Percentiles rank a stretch among this genome's conserved stretches.
Evolutionary conservation across 2,329 filamentous ascomycete species (phyloP).

Genomic region (Fusarium sarcochroum): DNA sequence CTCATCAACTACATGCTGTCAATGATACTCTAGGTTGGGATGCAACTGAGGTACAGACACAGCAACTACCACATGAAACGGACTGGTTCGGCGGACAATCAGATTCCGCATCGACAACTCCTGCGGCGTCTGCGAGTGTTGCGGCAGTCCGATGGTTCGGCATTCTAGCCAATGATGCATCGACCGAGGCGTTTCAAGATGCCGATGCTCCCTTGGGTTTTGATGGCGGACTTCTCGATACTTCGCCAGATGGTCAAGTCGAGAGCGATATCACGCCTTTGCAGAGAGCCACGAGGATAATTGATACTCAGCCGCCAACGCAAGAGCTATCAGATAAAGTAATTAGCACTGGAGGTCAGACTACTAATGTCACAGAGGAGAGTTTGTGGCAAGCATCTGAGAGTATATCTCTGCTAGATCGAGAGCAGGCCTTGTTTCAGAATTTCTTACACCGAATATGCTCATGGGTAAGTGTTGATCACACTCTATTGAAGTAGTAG

Average conservation of each 20-base stretch:
- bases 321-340: background rate
- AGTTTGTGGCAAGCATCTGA: conserved; percentile 42
- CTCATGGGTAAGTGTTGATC: conserved; percentile 36
- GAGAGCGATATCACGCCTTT: conserved; percentile 31
- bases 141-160: conserved; percentile 48
- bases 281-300: conserved; percentile 36
- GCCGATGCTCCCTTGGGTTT: background rate
- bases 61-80: background rate
- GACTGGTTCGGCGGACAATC: conserved; percentile 29
- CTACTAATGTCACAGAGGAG: conserved; percentile 10
- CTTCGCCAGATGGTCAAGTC: background rate
- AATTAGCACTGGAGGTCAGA: background rate
- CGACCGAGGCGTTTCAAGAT: conserved; percentile 1
- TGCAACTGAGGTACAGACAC: background rate
- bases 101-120: conserved; percentile 41
- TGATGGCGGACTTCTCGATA: conserved; percentile 21
- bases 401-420: conserved; percentile 39
- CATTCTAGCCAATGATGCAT: conserved; percentile 41
- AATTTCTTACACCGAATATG: conserved; percentile 46
- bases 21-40: conserved; percentile 4
- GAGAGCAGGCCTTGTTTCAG: conserved; percentile 44
- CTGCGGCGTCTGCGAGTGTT: conserved; percentile 42
- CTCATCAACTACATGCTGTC: background rate
- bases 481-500: fast-evolving
- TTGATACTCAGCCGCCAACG: conserved; percentile 31